phyloP scores from a whole-genome alignment of 495 filamentous ascomycete species.

The Evansstolkia leycettana region DNA sequence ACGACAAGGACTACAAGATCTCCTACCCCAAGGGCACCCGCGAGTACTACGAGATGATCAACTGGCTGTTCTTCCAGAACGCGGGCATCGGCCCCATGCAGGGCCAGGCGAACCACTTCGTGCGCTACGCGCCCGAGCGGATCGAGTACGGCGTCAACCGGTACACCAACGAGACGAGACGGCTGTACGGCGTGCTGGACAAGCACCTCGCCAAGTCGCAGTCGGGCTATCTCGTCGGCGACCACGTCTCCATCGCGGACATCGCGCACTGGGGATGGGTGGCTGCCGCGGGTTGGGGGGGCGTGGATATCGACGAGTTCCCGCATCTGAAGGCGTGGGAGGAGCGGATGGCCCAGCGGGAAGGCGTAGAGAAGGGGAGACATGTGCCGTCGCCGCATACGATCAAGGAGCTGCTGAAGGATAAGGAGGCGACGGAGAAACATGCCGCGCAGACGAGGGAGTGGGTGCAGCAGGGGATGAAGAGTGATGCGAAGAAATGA shows the following conservation, averaged over 20 bases:
- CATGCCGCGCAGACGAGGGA: constrained; percentile 27
- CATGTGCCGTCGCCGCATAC: constrained; percentile 61
- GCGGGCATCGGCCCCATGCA: constrained; percentile 89
- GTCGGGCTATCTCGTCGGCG: constrained; percentile 66
- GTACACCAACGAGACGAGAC: constrained; percentile 69
- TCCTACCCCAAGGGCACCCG: constrained; percentile 62
- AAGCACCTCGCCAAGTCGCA: constrained; percentile 50
- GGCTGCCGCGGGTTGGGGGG: constrained; percentile 50
- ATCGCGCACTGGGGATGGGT: constrained; percentile 75
- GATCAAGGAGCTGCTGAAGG: constrained; percentile 46
- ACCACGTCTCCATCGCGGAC: constrained; percentile 74
- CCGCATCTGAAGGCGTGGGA: constrained; percentile 68
- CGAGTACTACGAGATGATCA: constrained; percentile 68
- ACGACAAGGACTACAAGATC: constrained; percentile 76
- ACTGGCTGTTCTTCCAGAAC: constrained; percentile 64
- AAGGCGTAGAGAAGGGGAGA: constrained; percentile 62
- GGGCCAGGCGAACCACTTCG: constrained; percentile 86
- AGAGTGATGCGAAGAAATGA: constrained; percentile 40
- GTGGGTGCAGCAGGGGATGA: constrained; percentile 58
- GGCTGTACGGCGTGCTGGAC: constrained; percentile 72
- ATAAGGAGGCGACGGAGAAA: constrained; percentile 43
- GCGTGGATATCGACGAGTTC: constrained; percentile 66
- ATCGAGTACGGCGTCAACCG: constrained; percentile 78
- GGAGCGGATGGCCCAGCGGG: constrained; percentile 49
- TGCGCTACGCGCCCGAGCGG: constrained; percentile 73